These are phyloP conservation scores for Groenewaldozyma salmanticensis DNA, from an alignment of 805 yeast species.

Conservation along the genomic window DNA sequence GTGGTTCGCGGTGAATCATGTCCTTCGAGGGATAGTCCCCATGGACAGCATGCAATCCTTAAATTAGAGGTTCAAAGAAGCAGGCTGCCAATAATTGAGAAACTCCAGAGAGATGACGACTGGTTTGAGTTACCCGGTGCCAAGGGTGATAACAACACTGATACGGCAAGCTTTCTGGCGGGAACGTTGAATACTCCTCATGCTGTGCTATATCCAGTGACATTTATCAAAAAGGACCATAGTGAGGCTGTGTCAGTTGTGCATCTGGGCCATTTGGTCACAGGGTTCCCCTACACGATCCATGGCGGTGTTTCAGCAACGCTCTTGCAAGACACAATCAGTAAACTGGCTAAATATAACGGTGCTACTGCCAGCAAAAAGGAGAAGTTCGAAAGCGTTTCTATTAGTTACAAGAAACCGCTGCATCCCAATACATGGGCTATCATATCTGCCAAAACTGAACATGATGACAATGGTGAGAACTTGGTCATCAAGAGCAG, in stretches of 20 bases:
- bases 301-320: slow-evolving; percentile 89
- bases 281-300: slow-evolving; percentile 80
- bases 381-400: slow-evolving; percentile 26
- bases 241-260: slow-evolving; percentile 56
- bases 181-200: slow-evolving; percentile 50
- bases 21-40: background rate
- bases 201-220: slow-evolving; percentile 18
- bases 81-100: slow-evolving; percentile 41
- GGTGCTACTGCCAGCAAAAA: slow-evolving; percentile 10
- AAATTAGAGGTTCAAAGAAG: background rate
- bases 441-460: slow-evolving; percentile 45
- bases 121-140: slow-evolving; percentile 35
- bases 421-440: slow-evolving; percentile 72
- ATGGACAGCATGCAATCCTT: background rate
- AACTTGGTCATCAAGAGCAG: background rate
- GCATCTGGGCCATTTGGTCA: slow-evolving; percentile 66
- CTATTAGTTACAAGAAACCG: slow-evolving; percentile 51
- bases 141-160: slow-evolving; percentile 20
- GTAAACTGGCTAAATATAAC: slow-evolving; percentile 12
- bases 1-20: background rate
- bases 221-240: slow-evolving; percentile 48
- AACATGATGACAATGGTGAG: background rate
- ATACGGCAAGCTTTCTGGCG: slow-evolving; percentile 33
- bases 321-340: slow-evolving; percentile 62
- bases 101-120: slow-evolving; percentile 33